Base-by-base conservation (phyloP, 2,329 filamentous ascomycete genomes). In the Colletotrichum abscissum region DNA sequence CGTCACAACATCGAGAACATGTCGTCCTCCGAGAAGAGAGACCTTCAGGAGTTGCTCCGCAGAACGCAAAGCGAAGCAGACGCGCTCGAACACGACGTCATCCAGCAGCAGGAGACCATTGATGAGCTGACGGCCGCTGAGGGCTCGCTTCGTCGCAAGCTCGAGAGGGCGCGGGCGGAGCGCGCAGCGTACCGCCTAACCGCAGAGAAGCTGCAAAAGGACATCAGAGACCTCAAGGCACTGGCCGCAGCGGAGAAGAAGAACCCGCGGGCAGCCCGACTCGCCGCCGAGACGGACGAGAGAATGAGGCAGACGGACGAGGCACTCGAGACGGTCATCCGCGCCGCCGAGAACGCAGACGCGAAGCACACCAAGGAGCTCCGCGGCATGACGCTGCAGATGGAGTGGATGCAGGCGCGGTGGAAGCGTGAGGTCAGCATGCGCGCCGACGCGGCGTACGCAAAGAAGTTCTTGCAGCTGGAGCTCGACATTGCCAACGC, bases 321-420 rank as follows among this genome's bases (percentile, higher is more conserved):
- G 68, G 87, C 91, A 60, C 87, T 90, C 60, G 88, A 91, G 76
- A 88, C 88, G n/a, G 86, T 90, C 19, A 87, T 90, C 73, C 87
- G 88, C 3, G 88, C 88, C 1, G 87, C 88, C 42, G 87, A 90
- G 77, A 86, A 88, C 63, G 91, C 92, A 58, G 91, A 95, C 78
- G 90, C 90, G 76, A 87, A 89, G 57, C 94, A 97, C 81, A 86
- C 88, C 78, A 92, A 92, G 81, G 94, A 97, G 84, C 86, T 98
- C 66, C 91, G 92, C 76, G 96, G 96, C 22, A 88, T 98, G 80
- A 90, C 91, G 66, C 93, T 97, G 84, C 95, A 98, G 84, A 96
- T 98, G 81, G 90, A 95, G 78, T 98, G 94, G 91, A 91, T 98
- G 81, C 91, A 95, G 78, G 94, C 94, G 2, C 91, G 93, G 65